Base-by-base conservation (phyloP, 257 asterid genomes). In the Fraxinus quadrangulata region DNA sequence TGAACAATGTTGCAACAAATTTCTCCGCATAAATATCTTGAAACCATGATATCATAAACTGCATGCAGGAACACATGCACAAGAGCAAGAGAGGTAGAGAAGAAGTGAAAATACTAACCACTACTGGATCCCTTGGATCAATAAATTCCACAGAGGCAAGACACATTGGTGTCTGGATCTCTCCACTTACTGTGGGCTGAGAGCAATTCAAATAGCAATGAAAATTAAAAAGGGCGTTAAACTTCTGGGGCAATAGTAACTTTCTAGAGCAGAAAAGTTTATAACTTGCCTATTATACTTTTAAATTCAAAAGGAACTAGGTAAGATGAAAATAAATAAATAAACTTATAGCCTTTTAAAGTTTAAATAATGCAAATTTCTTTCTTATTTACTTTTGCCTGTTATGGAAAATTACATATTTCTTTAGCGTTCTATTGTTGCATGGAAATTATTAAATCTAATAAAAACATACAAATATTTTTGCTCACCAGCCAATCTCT, bases 51-150 rank as follows among this genome's bases (percentile, higher is more conserved):
- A 47, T 4, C 65, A 54, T 8, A 54, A 54, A 2, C 65, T 54
- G 26, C 65, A 54, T 1, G 26, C 11, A n/a, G 65, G 28, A 56
- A 3, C 13, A 56, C 24, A 6, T 1, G 1, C 6, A 71, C 2
- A 72, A 14, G 80, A 19, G 72, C 1, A 39, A 6, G 37, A 33
- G 70, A 9, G 31, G 39, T 40, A 47, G 73, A 23, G 74, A 72
- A 63, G 72, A 80, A 54, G 78, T 69, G 76, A 65, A 82, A 70
- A 73, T 75, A 87, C 93, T 88, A 75, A 96, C 99, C 70, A 88
- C 90, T 71, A 96, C 86, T 70, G 98, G 98, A 84, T 93, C 97
- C 84, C 99, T 92, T 59, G 97, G 97, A 90, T 96, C 99, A 87
- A 96, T 75, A 66, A 93, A 96, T 87, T 93, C 99, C 56, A 96